Conservation (phyloP, 106 monocot genomes). For the Allium cepa region DNA sequence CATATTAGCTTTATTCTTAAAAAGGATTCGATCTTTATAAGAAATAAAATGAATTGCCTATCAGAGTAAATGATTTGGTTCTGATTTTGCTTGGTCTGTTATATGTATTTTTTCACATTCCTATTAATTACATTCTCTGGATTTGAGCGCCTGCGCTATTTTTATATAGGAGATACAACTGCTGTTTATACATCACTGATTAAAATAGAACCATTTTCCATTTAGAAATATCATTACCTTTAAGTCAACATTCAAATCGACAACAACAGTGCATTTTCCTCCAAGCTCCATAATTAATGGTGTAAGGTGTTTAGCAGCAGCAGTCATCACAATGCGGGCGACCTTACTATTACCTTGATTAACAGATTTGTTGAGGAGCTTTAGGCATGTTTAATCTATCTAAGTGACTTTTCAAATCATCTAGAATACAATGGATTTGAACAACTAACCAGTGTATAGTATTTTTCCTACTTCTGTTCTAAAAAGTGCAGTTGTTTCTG, state of each 20-base stretch:
- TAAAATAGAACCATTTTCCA: not conserved
- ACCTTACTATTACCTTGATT: slow-evolving; percentile 42
- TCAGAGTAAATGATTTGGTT: too few relatives aligned
- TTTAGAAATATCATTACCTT: slow-evolving; percentile 13
- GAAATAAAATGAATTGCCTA: too few relatives aligned
- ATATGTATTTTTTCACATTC: too few relatives aligned
- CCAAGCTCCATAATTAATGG: slow-evolving; percentile 67
- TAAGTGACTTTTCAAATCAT: too few relatives aligned
- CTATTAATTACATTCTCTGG: too few relatives aligned
- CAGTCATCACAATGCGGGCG: slow-evolving; percentile 53
- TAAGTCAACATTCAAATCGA: slow-evolving; percentile 44
- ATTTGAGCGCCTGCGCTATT: too few relatives aligned
- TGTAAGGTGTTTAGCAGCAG: slow-evolving; percentile 71
- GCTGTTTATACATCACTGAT: too few relatives aligned
- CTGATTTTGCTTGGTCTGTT: too few relatives aligned
- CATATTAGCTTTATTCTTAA: not conserved
- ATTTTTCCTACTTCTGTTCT: slow-evolving; percentile 91
- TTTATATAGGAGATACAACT: too few relatives aligned
- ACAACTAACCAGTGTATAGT: slow-evolving; percentile 63
- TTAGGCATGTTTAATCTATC: too few relatives aligned
- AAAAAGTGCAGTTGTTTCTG: slow-evolving; percentile 65
- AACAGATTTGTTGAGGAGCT: not conserved
- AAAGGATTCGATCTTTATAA: not conserved
- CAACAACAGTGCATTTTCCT: slow-evolving; percentile 63
- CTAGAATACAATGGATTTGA: not conserved